Base-by-base conservation (phyloP, 2,329 filamentous ascomycete genomes). In the Sclerotinia glacialis region DNA sequence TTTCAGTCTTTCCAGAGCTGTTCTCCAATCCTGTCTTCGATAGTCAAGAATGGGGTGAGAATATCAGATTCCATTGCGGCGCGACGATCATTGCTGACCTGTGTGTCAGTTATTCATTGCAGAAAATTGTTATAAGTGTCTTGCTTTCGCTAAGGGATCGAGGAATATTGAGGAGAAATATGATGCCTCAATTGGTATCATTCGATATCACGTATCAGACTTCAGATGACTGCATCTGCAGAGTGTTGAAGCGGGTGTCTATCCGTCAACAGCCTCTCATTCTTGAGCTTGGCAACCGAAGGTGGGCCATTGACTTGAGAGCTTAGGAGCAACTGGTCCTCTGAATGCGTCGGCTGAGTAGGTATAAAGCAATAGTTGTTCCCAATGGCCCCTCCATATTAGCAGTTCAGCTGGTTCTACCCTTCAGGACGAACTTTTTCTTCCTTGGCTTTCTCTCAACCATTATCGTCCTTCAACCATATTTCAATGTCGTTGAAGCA, bases 181-280 rank as follows among this genome's bases (percentile, higher is more conserved):
- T 59, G 18, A n/a, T 12, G 28, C 42, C 26, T 47, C 56, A 47
- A 47, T 7, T 9, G 21, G 37, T 47, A 23, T 47, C 7, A 34
- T 47, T 59, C 28, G 21, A 34, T 47, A 47, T 16, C 26, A 59
- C 11, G 16, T 46, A 47, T 59, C 4, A 47, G 16, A 34, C 21
- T 59, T 47, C 28, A 46, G 23, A 59, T 59, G 56, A 26, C 23
- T 47, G 52, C 46, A 8, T 47, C 26, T 59, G 42, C 26, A 59
- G 28, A 37, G 18, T 47, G 8, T 26, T 23, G n/a, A 49, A 26
- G n/a, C 23, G 31, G 47, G 28, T 7, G 46, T 37, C n/a, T 18
- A 49, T 16, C 14, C 12, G 28, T 18, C 21, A 2, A 23, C 6
- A 49, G 26, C 28, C 31, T 49, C 28, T 12, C 7, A 37, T 49